Evolutionary conservation across 192 early-diverging fungal species (phyloP), one percentile per base, ranked within the genome.

Genomic region (Coemansia sp.): DNA sequence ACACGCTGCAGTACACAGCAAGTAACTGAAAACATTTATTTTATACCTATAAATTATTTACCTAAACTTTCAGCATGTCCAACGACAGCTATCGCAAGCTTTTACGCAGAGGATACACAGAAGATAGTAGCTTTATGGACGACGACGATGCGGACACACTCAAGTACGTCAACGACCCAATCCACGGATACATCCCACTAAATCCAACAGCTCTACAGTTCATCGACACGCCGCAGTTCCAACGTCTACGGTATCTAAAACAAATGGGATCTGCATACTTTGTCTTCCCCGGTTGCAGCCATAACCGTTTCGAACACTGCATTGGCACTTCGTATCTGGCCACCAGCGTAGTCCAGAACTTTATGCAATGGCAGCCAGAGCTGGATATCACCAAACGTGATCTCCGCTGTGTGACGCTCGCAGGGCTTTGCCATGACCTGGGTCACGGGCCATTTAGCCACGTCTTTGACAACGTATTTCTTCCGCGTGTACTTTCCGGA

Each of bases 371-470:
- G 18, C 96, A 98, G 68, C 92, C 90, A 16, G 90, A 91, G 49
- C 84, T 96, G 22, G 86, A 85, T 22, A 94, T 94, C 45, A 86
- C 80, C 49, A 84, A 88, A 28, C 87, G 83, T 22, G 96, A 99
- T 64, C 77, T 92, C 31, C 87, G 89, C 76, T 94, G 93, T 77
- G 87, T 97, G 14, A 89, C 87, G 48, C 75, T 97, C 6, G 96
- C 96, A 30, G 96, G 95, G 11, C 77, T 99, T 16, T 93, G 92
- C 64, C 96, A 99, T 75, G 96, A 99, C 74, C 82, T 99, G 16
- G 90, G 96, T n/a, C 96, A 98, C 77, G 96, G 96, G 10, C 95
- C 95, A 1, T 97, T 92, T 75, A 93, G 91, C 67, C 97, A 99
- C 69, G 83, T 96, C 14, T 99, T 99, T 87, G 97, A 99, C 68